These are phyloP conservation scores for Geum urbanum DNA, from an alignment of 306 rosid species.

Conservation along the genomic window DNA sequence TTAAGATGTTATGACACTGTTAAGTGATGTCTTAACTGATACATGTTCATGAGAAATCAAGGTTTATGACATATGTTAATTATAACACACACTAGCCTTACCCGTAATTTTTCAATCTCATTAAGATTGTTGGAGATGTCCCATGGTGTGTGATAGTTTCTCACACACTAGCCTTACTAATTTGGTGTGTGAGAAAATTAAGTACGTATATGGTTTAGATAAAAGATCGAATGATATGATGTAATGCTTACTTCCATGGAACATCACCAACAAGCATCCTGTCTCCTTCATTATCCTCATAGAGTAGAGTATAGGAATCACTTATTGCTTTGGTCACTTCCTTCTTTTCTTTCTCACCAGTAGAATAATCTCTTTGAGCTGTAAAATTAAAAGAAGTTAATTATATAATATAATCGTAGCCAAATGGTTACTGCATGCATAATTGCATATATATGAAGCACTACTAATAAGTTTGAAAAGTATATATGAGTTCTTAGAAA, in stretches of 20 bases:
- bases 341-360: conserved; percentile 42
- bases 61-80: not conserved
- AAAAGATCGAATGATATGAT: not conserved
- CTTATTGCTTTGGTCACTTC: conserved; percentile 37
- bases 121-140: too few species aligned
- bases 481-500: not conserved
- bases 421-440: not conserved
- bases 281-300: conserved; percentile 89
- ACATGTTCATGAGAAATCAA: not conserved
- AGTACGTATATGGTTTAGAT: not conserved
- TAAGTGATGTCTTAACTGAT: not conserved
- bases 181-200: not conserved
- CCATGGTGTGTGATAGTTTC: too few species aligned
- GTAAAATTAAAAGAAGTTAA: not conserved
- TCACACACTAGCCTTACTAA: not conserved
- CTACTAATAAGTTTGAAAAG: too few species aligned
- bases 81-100: not conserved
- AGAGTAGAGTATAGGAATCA: conserved; percentile 58
- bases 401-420: not conserved
- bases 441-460: too few species aligned
- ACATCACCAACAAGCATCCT: conserved; percentile 88
- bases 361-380: conserved; percentile 56
- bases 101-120: not conserved
- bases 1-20: not conserved
- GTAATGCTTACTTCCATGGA: conserved; percentile 83